These are phyloP conservation scores for Calonectria pteridis DNA, from an alignment of 2,329 filamentous ascomycete species.

Conservation along the genomic window DNA sequence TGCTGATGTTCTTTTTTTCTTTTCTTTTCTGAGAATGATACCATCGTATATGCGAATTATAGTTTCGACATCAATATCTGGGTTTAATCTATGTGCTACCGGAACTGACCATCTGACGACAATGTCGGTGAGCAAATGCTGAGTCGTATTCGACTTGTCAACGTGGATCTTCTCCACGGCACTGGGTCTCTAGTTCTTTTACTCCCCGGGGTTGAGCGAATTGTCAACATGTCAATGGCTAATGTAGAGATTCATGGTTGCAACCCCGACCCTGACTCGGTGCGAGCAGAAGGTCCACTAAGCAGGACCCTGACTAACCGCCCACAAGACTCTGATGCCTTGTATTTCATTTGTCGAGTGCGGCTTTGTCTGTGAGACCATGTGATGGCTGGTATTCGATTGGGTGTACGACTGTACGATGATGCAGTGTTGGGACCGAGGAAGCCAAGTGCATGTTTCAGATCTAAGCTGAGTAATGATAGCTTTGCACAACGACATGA, in stretches of 20 bases:
- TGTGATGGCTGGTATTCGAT: not conserved
- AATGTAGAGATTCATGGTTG: not conserved
- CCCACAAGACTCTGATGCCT: not conserved
- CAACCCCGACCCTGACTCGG: not conserved
- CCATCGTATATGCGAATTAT: not conserved
- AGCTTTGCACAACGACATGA: not conserved
- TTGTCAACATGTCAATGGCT: not conserved
- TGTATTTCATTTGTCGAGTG: not conserved
- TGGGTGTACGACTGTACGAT: not conserved
- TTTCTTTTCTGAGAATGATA: conserved; percentile 3
- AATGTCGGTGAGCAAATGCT: not conserved
- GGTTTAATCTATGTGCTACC: conserved; percentile 3
- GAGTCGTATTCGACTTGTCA: not conserved
- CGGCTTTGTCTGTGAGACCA: not conserved
- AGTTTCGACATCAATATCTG: not conserved
- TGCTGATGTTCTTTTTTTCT: conserved; percentile 2
- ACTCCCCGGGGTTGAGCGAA: not conserved
- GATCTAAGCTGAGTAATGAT: conserved; percentile 10
- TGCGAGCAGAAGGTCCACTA: not conserved
- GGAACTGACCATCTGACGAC: not conserved
- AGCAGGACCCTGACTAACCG: not conserved
- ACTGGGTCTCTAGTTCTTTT: not conserved
- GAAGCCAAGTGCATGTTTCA: conserved; percentile 21
- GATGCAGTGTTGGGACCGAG: not conserved
- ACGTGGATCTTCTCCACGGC: not conserved